phyloP scores from a whole-genome alignment of 2,329 filamentous ascomycete species.

The Tolypocladium guangdongense region DNA sequence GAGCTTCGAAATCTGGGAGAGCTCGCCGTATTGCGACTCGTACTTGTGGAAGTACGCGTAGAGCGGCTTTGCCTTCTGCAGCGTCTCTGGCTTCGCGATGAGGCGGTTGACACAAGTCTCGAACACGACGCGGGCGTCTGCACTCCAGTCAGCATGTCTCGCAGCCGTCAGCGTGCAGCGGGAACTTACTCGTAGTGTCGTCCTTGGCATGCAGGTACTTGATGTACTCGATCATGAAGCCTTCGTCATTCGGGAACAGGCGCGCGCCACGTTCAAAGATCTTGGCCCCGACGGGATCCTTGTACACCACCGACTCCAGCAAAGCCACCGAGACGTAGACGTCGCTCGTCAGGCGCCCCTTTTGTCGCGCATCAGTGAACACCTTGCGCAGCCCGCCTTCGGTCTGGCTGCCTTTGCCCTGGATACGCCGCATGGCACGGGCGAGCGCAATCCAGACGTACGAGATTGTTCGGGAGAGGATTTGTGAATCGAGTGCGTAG shows the following conservation, averaged over 20 bases:
- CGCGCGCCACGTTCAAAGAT: constrained; percentile 93
- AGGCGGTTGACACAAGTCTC: constrained; percentile 85
- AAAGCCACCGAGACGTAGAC: constrained; percentile 89
- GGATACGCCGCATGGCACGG: constrained; percentile 84
- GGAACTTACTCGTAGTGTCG: constrained; percentile 75
- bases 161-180: neutral
- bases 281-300: constrained; percentile 82
- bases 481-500: constrained; percentile 60
- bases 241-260: constrained; percentile 86
- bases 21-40: constrained; percentile 87
- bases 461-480: constrained; percentile 76
- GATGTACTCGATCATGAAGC: constrained; percentile 89
- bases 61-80: constrained; percentile 68
- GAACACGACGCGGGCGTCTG: constrained; percentile 90
- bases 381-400: constrained; percentile 76
- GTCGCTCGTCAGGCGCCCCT: constrained; percentile 82
- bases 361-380: constrained; percentile 79
- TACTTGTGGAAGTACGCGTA: constrained; percentile 92
- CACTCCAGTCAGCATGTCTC: constrained; percentile 7
- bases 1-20: constrained; percentile 80
- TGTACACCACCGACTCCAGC: constrained; percentile 93
- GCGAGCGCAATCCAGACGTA: constrained; percentile 93
- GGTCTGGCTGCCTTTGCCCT: constrained; percentile 60
- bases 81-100: constrained; percentile 62
- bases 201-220: constrained; percentile 89